phyloP scores from a whole-genome alignment of 352 stramenopile species.

The Globisporangium irregulare region DNA sequence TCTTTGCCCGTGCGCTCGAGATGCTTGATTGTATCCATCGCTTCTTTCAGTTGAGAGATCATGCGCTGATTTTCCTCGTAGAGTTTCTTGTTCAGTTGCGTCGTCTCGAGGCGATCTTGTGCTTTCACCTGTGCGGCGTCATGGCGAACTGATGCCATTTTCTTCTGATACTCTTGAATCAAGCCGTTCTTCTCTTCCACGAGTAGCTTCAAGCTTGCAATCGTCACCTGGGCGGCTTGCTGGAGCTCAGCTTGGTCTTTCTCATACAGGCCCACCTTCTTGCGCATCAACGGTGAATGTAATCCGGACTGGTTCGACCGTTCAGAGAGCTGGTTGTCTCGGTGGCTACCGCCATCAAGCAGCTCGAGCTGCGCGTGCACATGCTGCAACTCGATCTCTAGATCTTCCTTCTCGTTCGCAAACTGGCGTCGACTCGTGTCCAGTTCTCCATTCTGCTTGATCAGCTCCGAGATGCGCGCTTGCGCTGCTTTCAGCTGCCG shows the following conservation, averaged over 20 bases:
- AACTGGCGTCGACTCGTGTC: constrained; percentile 47
- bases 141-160: constrained; percentile 43
- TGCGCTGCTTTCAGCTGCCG: constrained; percentile 44
- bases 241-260: constrained; percentile 72
- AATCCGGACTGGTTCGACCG: constrained; percentile 18
- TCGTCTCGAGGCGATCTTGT: constrained; percentile 50
- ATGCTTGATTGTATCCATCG: constrained; percentile 58
- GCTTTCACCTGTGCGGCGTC: constrained; percentile 48
- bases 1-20: constrained; percentile 58
- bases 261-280: constrained; percentile 73
- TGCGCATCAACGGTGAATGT: constrained; percentile 42
- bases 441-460: constrained; percentile 39
- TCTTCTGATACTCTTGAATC: constrained; percentile 58
- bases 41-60: constrained; percentile 69
- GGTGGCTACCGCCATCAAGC: neutral
- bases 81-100: constrained; percentile 61
- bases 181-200: constrained; percentile 74
- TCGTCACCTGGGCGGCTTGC: constrained; percentile 70
- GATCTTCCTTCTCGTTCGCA: constrained; percentile 42
- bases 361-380: constrained; percentile 30
- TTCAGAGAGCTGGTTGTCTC: constrained; percentile 20
- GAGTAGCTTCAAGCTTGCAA: constrained; percentile 79
- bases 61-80: constrained; percentile 79
- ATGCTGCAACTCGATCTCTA: constrained; percentile 63
- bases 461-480: constrained; percentile 35